Percentiles rank a stretch among this genome's conserved stretches.
phyloP scores from a whole-genome alignment of 75 land plant genomes.

The Chamaecyparis obtusa region DNA sequence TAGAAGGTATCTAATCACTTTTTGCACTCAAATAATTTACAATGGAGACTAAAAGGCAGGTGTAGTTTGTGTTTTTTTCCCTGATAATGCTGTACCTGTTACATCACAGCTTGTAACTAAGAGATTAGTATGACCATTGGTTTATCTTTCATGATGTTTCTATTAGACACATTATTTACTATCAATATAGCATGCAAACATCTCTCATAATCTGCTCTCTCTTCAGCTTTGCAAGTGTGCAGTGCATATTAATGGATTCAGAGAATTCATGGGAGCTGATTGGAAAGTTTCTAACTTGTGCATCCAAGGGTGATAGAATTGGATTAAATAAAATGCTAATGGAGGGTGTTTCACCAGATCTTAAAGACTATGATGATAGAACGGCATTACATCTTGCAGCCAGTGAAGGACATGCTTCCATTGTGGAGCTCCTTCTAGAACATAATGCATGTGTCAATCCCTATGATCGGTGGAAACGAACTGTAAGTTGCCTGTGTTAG shows the following conservation, averaged over 20 bases:
- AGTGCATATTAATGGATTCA: not conserved
- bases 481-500: slow-evolving; percentile 29
- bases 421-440: slow-evolving; percentile 51
- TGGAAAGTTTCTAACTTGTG: slow-evolving; percentile 50
- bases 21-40: not conserved
- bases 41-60: not conserved
- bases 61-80: not conserved
- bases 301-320: slow-evolving; percentile 51
- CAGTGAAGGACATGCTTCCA: slow-evolving; percentile 59
- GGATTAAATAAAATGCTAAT: slow-evolving; percentile 47
- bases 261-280: slow-evolving; percentile 16
- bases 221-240: not conserved
- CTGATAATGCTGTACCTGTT: not conserved
- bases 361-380: slow-evolving; percentile 57
- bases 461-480: slow-evolving; percentile 47
- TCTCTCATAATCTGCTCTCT: not conserved
- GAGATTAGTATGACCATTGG: not conserved
- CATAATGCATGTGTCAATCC: slow-evolving; percentile 41
- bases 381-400: slow-evolving; percentile 79
- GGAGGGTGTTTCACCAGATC: slow-evolving; percentile 41
- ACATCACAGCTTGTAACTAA: not conserved
- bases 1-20: not conserved
- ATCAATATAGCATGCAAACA: not conserved
- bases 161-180: not conserved
- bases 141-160: not conserved